Percentiles rank a stretch among this genome's conserved stretches.
Conservation (phyloP, 768 basidiomycete genomes). For the Lyophyllum shimeji region DNA sequence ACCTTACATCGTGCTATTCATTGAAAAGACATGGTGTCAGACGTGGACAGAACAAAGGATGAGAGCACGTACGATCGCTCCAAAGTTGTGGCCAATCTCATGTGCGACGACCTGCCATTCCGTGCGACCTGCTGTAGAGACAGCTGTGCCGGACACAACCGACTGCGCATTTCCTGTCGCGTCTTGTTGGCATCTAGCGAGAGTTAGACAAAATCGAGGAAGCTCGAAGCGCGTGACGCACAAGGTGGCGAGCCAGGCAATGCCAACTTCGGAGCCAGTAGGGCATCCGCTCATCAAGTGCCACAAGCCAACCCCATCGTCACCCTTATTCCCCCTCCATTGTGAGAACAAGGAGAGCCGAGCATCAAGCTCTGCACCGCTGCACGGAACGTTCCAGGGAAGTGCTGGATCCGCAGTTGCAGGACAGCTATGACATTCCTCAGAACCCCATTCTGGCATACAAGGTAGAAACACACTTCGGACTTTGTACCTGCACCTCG, state of each 20-base stretch:
- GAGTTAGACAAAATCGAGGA: constrained; percentile 5
- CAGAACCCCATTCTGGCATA: background rate
- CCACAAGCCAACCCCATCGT: constrained; percentile 82
- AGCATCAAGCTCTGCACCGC: constrained; percentile 53
- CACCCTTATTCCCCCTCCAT: constrained; percentile 74
- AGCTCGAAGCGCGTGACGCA: constrained; percentile 31
- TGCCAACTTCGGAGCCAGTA: constrained; percentile 80
- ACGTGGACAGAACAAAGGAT: constrained; percentile 1
- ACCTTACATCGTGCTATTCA: constrained; percentile 56
- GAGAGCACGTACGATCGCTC: constrained; percentile 67
- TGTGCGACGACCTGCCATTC: constrained; percentile 87
- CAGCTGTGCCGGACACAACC: constrained; percentile 76
- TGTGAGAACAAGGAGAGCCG: constrained; percentile 77
- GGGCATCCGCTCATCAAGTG: constrained; percentile 86
- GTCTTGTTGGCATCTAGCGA: constrained; percentile 52
- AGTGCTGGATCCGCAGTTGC: constrained; percentile 42
- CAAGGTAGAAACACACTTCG: constrained; percentile 33
- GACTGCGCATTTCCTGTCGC: constrained; percentile 45
- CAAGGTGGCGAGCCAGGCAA: constrained; percentile 85
- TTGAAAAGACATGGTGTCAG: constrained; percentile 13
- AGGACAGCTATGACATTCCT: constrained; percentile 53
- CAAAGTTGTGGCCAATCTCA: constrained; percentile 87
- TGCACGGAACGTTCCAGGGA: constrained; percentile 81
- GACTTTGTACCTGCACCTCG: constrained; percentile 70
- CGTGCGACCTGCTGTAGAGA: constrained; percentile 71